Evolutionary conservation across 2,329 filamentous ascomycete genomes (phyloP), one percentile per base, ranked within the genome.

Genomic region (Fusarium clavum): DNA sequence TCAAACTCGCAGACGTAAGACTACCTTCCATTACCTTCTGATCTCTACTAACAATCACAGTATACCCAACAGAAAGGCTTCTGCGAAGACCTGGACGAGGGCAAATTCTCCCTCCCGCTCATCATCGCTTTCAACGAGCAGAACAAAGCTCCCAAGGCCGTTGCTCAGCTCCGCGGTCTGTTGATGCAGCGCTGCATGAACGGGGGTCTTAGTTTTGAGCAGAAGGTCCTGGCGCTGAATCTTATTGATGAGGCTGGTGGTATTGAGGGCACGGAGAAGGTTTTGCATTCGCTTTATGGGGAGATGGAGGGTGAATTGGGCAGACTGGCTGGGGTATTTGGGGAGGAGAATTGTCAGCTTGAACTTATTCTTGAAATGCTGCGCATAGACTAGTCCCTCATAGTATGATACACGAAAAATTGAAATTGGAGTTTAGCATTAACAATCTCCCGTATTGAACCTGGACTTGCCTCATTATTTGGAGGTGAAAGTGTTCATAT

Each of bases 31-130:
- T 22, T 9, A 7, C 6, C 9, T 3, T 16, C 2, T 7, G 13
- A 6, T 10, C 18, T 6, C 9, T 8, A n/a, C 32, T 48, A 25
- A 59, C 4, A 11, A 20, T 10, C 2, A 4, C 14, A 57, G 57
- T 61, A 61, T 4, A 25, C 57, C n/a, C 16, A 47, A 9, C 32
- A 46, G 24, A 64, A 64, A 22, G 61, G 61, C 1, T 61, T 61
- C 13, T 64, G 57, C 1, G 61, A 64, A 6, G 61, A 64, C 2
- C 11, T 64, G 0, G 61, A 64, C 3, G 61, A 64, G 30, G 61
- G 61, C 0, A 64, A 64, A 13, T 64, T 55, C 18, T 64, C 61
- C 1, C 46, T 48, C 0, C 46, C 46, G 2, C 46, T 48, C n/a
- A 48, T 48, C 14, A 48, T 48, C 6, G 46, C 46, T 9, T 48